Evolutionary conservation across 495 filamentous ascomycete genomes (phyloP), one percentile per base, ranked within the genome.

Genomic region (Lophium mytilinum): DNA sequence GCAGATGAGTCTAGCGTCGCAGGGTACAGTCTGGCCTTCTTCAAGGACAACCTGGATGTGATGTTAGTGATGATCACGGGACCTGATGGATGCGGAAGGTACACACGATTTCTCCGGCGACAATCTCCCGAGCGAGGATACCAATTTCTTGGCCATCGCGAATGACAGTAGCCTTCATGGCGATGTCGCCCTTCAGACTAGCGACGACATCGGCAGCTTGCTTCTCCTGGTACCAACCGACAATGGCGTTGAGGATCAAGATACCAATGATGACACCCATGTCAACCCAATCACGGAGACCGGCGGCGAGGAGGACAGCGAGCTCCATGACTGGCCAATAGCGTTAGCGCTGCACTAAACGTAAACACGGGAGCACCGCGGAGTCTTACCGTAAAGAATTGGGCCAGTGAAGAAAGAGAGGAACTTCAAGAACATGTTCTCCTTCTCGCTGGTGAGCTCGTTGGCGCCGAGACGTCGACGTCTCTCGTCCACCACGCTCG

Each of bases 161-260:
- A 58, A 89, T 68, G 65, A 88, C 85, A 63, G 75, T 73, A 51
- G 85, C 81, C 70, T 80, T 83, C 83, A 91, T 86, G 57, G 87
- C 87, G 69, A 91, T 91, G 65, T 90, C 86, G 76, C 87, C 87
- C 75, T 89, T 89, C 41, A 91, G 74, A 56, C 76, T 81, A 54
- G 86, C 85, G 57, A 91, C 87, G 64, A 91, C 85, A 71, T 91
- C 87, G 57, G 85, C 87, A 58, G 87, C 87, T 74, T 89, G 85
- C 74, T 89, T 90, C 71, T 91, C 87, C 71, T 91, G 87, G 71
- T 90, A 91, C 81, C 86, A 91, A 75, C 87, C 87, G 68, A 89
- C 87, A 49, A 76, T 70, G n/a, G 87, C 87, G 75, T 91, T 91
- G 56, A 91, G 83, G 60, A 84, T 73, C 33, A 90, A 70, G 61